Percentiles rank a stretch among this genome's conserved stretches.
Conservation (phyloP, 148 eudicot species). For the Chenopodium album region DNA sequence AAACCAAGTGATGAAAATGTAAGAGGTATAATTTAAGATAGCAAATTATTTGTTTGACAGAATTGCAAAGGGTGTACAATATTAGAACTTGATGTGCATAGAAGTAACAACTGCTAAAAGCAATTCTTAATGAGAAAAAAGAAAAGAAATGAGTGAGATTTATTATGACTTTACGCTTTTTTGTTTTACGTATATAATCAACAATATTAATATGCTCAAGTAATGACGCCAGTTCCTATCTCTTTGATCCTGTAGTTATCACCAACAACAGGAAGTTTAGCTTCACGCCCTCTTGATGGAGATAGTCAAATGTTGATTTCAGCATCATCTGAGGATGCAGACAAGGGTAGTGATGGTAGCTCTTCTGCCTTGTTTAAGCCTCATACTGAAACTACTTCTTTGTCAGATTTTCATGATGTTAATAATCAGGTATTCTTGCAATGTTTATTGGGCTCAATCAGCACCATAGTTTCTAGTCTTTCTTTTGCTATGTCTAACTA, state of each 20-base stretch:
- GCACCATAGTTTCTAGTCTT: not conserved
- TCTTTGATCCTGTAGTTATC: slow-evolving; percentile 35
- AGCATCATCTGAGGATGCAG: slow-evolving; percentile 27
- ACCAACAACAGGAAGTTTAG: slow-evolving; percentile 65
- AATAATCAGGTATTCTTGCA: slow-evolving; percentile 36
- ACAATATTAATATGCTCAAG: not conserved
- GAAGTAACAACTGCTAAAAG: not conserved
- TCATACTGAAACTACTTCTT: slow-evolving; percentile 22
- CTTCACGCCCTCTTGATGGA: slow-evolving; percentile 26
- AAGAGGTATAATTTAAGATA: too few species aligned
- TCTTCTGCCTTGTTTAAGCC: slow-evolving; percentile 33
- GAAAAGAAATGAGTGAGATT: too few species aligned
- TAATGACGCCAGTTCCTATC: not conserved
- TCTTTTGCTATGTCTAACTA: not conserved
- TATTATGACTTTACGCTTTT: not conserved
- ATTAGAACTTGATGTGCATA: too few species aligned
- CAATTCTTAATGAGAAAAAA: too few species aligned
- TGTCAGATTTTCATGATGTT: slow-evolving; percentile 22
- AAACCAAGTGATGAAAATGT: too few species aligned
- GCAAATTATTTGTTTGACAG: too few species aligned
- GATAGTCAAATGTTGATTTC: slow-evolving; percentile 37
- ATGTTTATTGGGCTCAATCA: not conserved
- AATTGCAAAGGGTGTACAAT: too few species aligned
- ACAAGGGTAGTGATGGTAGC: slow-evolving; percentile 32
- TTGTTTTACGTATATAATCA: not conserved